Conservation (phyloP, 1,284 basidiomycete species). For the Golubevia pallescens region DNA sequence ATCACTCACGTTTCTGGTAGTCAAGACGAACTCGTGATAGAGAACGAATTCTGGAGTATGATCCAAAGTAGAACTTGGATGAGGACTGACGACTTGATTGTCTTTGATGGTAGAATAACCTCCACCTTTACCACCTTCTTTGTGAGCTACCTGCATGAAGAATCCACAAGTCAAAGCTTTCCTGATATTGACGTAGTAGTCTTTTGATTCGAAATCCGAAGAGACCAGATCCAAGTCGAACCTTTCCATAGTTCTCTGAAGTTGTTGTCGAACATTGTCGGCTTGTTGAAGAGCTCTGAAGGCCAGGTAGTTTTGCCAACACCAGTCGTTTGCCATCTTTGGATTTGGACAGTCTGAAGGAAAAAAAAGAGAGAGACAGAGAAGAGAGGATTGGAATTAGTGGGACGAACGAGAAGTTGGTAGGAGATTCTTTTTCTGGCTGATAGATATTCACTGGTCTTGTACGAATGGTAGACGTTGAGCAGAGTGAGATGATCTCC, state of each 20-base stretch:
- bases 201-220: slow-evolving; percentile 76
- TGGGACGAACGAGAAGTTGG: too few relatives aligned
- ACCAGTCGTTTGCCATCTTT: slow-evolving; percentile 71
- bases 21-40: slow-evolving; percentile 63
- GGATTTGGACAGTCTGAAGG: slow-evolving; percentile 35
- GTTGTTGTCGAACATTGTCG: slow-evolving; percentile 91
- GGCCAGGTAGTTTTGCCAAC: slow-evolving; percentile 90
- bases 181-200: slow-evolving; percentile 80
- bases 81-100: slow-evolving; percentile 58
- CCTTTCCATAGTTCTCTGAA: slow-evolving; percentile 90
- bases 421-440: slow-evolving; percentile 1
- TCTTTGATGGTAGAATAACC: slow-evolving; percentile 58
- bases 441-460: slow-evolving; percentile 70
- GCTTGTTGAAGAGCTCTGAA: slow-evolving; percentile 84
- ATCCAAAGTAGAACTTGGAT: slow-evolving; percentile 56
- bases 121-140: slow-evolving; percentile 71
- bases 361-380: background rate
- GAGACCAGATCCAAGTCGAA: slow-evolving; percentile 77
- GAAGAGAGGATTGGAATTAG: background rate
- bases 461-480: slow-evolving; percentile 94
- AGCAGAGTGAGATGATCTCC: slow-evolving; percentile 94
- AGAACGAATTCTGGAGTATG: slow-evolving; percentile 58
- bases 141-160: slow-evolving; percentile 98
- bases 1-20: slow-evolving; percentile 50
- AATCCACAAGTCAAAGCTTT: slow-evolving; percentile 88